Evolutionary conservation across 495 filamentous ascomycete species (phyloP), one percentile per base, ranked within the genome.

Genomic region (Darksidea phi): DNA sequence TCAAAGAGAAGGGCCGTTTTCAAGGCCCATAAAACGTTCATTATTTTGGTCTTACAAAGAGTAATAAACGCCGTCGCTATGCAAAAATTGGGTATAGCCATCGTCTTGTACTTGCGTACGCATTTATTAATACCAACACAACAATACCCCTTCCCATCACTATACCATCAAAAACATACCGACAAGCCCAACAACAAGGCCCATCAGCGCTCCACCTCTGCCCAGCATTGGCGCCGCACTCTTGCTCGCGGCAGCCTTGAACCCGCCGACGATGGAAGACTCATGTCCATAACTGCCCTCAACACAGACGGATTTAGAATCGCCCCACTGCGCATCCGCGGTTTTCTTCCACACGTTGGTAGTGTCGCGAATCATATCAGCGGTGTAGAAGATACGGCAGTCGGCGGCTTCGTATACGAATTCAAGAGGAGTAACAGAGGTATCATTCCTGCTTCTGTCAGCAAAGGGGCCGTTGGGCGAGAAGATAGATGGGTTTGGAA

Each of bases 391-490:
- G 15, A 70, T 7, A 18, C 55, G 48, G 52, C 67, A 70, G 37
- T 70, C 67, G 18, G 67, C 67, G 26, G 67, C 67, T 54, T 66
- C 67, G 46, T 70, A 70, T 12, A 63, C 45, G 47, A 70, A 70
- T 32, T 70, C 59, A 0, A 67, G 49, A 7, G 67, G 66, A 8
- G 54, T 62, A n/a, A 32, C 54, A 1, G 23, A 36, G 6, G 56
- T 51, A 45, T 69, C 66, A 36, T 45, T 48, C 25, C 41, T 43
- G 4, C 5, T 43, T 6, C 41, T 15, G 13, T 43, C 15, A 43
- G 41, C 41, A 43, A n/a, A 43, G 41, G 15, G 41, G 15, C 15
- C 6, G 13, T 20, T 15, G 18, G 6, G 13, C 4, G 5, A 20
- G 41, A 15, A 15, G 41, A 20, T 6, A 43, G 41, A 13, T 15